Base-by-base conservation (phyloP, 2,329 filamentous ascomycete genomes). In the Calonectria pteridis region DNA sequence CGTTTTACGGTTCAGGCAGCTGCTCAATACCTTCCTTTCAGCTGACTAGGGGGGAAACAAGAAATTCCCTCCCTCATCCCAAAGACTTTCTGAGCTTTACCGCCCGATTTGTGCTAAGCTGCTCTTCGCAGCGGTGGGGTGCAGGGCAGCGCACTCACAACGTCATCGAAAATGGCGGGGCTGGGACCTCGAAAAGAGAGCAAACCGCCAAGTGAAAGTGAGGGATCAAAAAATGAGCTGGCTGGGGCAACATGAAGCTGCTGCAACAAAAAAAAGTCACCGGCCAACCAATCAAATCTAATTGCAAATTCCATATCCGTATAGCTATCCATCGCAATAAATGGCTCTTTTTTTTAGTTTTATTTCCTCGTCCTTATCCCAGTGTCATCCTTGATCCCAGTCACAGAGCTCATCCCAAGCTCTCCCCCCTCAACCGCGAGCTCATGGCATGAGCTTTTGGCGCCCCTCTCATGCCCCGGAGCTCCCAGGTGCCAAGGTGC, bases 141-240 rank as follows among this genome's bases (percentile, higher is more conserved):
- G 11, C 26, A 55, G 16, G 20, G 51, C 18, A 33, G 55, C 28
- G 29, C n/a, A 37, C 55, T 35, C 55, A 49, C 65, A 58, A 72
- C 65, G 70, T 72, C 70, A 68, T 72, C 29, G 28, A 20, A 72
- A 72, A 72, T 59, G 70, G 70, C 70, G 65, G 70, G 70, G 70
- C 65, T 68, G 65, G 70, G 53, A 23, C 49, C 13, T 35, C 23
- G 10, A 26, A 53, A 7, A n/a, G 16, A 33, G 35, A 43, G 40
- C n/a, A 28, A 31, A 46, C 40, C 40, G 18, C 40, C n/a, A 49
- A 49, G 20, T n/a, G n/a, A 63, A 55, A 64, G 35, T 51, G 51
- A 46, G 5, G 26, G 28, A 26, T n/a, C 18, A 28, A 63, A 63
- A 58, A 55, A 67, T 43, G 28, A 53, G 65, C 55, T 68, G 70